Evolutionary conservation across 1,284 basidiomycete species (phyloP).

Genomic region (Apiotrichum mycotoxinovorans): DNA sequence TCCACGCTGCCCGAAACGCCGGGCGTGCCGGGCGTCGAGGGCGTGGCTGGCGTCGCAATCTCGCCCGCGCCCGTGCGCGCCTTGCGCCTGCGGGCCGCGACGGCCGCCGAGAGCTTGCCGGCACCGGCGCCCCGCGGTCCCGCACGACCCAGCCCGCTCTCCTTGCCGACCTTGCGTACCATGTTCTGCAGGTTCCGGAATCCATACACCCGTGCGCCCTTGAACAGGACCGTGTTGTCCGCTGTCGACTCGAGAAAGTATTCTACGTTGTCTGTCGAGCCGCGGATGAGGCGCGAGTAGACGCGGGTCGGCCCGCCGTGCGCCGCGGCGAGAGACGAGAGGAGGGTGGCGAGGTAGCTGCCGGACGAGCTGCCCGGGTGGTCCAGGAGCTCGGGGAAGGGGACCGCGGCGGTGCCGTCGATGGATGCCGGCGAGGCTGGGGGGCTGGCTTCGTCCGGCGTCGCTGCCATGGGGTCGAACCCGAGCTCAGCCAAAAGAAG

Average conservation of each 20-base stretch:
- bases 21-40: constrained; percentile 25
- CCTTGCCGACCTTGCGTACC: constrained; percentile 85
- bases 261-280: constrained; percentile 62
- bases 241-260: constrained; percentile 54
- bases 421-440: constrained; percentile 6
- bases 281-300: constrained; percentile 60
- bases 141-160: constrained; percentile 64
- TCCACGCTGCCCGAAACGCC: constrained; percentile 22
- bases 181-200: constrained; percentile 97
- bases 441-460: constrained; percentile 54
- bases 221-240: constrained; percentile 69
- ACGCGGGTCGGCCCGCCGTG: constrained; percentile 56
- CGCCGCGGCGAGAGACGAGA: constrained; percentile 55
- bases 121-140: constrained; percentile 47
- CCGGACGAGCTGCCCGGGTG: constrained; percentile 89
- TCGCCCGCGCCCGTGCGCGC: constrained; percentile 40
- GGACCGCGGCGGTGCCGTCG: constrained; percentile 12
- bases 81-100: constrained; percentile 49
- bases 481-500: constrained; percentile 75
- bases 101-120: constrained; percentile 45
- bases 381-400: constrained; percentile 67
- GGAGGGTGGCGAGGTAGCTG: constrained; percentile 79
- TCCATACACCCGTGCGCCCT: constrained; percentile 92
- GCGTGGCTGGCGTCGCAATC: constrained; percentile 15
- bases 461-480: constrained; percentile 67